Evolutionary conservation across 2,329 filamentous ascomycete species (phyloP).

Genomic region (Daldinia sp.): DNA sequence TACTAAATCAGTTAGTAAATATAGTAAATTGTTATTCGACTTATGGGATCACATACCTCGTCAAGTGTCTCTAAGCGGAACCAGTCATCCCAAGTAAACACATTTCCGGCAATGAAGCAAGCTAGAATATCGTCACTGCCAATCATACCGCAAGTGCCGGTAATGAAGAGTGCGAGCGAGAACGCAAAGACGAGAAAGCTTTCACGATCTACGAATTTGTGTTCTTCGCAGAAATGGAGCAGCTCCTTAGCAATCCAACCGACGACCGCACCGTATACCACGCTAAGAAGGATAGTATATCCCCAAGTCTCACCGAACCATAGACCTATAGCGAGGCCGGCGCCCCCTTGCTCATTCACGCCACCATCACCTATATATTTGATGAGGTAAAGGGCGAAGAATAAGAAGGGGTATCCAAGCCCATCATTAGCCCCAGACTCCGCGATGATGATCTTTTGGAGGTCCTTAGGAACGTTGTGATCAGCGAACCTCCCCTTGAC

Average conservation of each 20-base stretch:
- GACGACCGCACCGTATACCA: constrained; percentile 78
- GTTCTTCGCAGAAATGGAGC: constrained; percentile 84
- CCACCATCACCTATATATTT: constrained; percentile 73
- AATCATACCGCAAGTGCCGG: constrained; percentile 85
- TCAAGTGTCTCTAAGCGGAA: constrained; percentile 89
- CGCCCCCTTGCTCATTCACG: constrained; percentile 63
- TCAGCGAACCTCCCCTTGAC: constrained; percentile 95
- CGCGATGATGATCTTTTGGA: constrained; percentile 82
- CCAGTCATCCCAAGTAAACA: constrained; percentile 94
- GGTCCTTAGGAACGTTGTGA: constrained; percentile 81
- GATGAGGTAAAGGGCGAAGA: constrained; percentile 83
- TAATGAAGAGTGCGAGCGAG: constrained; percentile 83
- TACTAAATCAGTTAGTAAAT: constrained; percentile 39
- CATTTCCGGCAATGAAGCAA: constrained; percentile 91
- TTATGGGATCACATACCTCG: constrained; percentile 56
- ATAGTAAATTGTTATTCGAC: neutral
- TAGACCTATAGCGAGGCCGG: constrained; percentile 71
- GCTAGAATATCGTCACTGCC: constrained; percentile 90
- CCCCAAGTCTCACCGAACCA: constrained; percentile 90
- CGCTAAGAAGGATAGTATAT: constrained; percentile 81
- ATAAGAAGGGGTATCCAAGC: constrained; percentile 87
- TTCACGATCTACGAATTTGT: constrained; percentile 83
- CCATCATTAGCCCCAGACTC: constrained; percentile 93
- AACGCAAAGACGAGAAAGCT: constrained; percentile 90
- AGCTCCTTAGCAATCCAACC: constrained; percentile 85